Conservation (phyloP, 2,329 filamentous ascomycete species). For the Claviceps spartinae region DNA sequence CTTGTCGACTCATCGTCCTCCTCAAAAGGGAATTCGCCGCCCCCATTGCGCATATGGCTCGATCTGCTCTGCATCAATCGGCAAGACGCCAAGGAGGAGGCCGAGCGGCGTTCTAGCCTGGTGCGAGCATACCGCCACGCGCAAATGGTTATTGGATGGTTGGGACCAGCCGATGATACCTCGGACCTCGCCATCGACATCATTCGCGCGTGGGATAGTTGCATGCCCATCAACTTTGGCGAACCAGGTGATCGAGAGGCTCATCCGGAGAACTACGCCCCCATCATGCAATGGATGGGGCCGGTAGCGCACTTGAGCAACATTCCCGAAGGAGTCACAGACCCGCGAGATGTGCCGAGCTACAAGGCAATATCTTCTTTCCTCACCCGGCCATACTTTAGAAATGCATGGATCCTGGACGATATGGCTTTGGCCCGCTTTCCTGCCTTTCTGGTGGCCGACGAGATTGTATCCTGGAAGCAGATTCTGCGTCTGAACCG, state of each 20-base stretch:
- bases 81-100: constrained; percentile 15
- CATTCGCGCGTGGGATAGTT: constrained; percentile 16
- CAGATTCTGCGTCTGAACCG: constrained; percentile 21
- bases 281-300: constrained; percentile 17
- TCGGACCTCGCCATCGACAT: constrained; percentile 15
- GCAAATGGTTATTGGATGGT: constrained; percentile 21
- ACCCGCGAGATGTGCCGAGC: constrained; percentile 12
- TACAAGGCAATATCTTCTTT: constrained; percentile 15
- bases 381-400: constrained; percentile 19
- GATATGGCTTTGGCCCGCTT: constrained; percentile 22
- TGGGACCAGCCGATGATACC: constrained; percentile 16
- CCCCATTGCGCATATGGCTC: constrained; percentile 17
- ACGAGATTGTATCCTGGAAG: constrained; percentile 23
- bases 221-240: constrained; percentile 19
- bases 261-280: constrained; percentile 22
- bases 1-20: constrained; percentile 2
- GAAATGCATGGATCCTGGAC: constrained; percentile 23
- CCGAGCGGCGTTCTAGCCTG: constrained; percentile 16
- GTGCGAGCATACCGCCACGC: constrained; percentile 16
- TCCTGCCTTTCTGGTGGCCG: constrained; percentile 19
- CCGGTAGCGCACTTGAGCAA: constrained; percentile 14
- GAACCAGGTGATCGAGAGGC: constrained; percentile 19
- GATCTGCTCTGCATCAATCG: constrained; percentile 18
- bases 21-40: constrained; percentile 1
- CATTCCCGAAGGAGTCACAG: constrained; percentile 10